Evolutionary conservation across 2,329 filamentous ascomycete species (phyloP).

Genomic region (Beauveria bassiana): DNA sequence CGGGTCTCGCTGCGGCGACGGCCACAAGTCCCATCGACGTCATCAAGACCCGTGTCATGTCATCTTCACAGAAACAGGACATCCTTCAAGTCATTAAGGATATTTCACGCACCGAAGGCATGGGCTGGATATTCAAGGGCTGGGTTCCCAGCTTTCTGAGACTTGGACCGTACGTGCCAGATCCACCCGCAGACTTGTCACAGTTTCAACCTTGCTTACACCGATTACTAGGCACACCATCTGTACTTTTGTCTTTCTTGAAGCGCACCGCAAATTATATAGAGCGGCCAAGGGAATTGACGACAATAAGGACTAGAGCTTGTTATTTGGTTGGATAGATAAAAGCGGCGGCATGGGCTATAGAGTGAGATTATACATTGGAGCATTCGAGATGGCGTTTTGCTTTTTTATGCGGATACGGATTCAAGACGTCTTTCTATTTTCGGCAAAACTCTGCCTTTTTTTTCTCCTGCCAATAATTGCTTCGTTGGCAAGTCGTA

Average conservation of each 20-base stretch:
- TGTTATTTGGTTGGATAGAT: slow-evolving; percentile 19
- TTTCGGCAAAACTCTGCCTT: too few species aligned
- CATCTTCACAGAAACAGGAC: slow-evolving; percentile 42
- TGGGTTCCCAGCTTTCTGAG: slow-evolving; percentile 73
- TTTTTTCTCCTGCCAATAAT: too few species aligned
- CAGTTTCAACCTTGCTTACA: neutral
- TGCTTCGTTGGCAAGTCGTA: too few species aligned
- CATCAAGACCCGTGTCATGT: slow-evolving; percentile 85
- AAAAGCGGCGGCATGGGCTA: slow-evolving; percentile 2
- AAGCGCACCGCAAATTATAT: slow-evolving; percentile 78
- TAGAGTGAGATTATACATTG: neutral
- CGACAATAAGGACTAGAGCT: slow-evolving; percentile 13
- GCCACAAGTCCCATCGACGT: slow-evolving; percentile 82
- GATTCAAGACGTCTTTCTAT: neutral
- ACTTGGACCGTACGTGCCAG: slow-evolving; percentile 50
- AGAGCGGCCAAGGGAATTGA: slow-evolving; percentile 40
- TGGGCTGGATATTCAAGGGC: slow-evolving; percentile 81
- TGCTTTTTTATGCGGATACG: slow-evolving; percentile 12
- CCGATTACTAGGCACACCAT: slow-evolving; percentile 60
- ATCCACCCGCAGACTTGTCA: neutral
- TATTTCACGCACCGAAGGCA: slow-evolving; percentile 62
- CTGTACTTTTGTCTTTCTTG: slow-evolving; percentile 77
- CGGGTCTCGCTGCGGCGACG: slow-evolving; percentile 76
- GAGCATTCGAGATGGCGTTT: slow-evolving; percentile 18
- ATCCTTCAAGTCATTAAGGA: slow-evolving; percentile 55